phyloP scores from a whole-genome alignment of 179 eudicot species.

The Gypsophila paniculata region DNA sequence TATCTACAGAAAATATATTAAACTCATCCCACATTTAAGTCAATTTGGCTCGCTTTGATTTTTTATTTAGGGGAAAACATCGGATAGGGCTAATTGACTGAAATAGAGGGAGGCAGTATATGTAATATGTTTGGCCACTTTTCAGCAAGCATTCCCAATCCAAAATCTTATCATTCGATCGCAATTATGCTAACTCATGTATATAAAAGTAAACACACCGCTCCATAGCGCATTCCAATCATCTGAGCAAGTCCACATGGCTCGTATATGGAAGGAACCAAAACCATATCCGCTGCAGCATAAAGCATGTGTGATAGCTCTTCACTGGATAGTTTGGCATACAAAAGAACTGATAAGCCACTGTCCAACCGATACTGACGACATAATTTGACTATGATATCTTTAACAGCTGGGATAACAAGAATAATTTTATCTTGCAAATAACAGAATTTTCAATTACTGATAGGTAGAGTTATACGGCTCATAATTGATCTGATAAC shows the following conservation, averaged over 20 bases:
- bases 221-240: constrained; percentile 96
- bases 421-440: not conserved
- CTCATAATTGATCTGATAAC: too few species aligned
- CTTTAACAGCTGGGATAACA: constrained; percentile 2
- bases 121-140: not conserved
- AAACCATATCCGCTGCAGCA: constrained; percentile 85
- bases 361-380: not conserved
- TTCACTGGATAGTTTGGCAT: constrained; percentile 50
- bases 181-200: not conserved
- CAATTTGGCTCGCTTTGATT: too few species aligned
- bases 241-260: constrained; percentile 93
- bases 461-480: not conserved
- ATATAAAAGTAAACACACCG: constrained; percentile 37
- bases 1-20: not conserved
- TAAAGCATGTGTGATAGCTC: constrained; percentile 89
- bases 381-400: not conserved
- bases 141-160: not conserved
- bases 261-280: constrained; percentile 88
- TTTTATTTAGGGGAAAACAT: too few species aligned
- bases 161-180: not conserved
- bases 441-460: not conserved
- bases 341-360: constrained; percentile 6
- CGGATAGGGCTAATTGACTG: too few species aligned
- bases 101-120: not conserved
- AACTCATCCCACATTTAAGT: too few species aligned